These are phyloP conservation scores for Vitis amurensis DNA, from an alignment of 164 flowering plant genomes.

Conservation along the genomic window DNA sequence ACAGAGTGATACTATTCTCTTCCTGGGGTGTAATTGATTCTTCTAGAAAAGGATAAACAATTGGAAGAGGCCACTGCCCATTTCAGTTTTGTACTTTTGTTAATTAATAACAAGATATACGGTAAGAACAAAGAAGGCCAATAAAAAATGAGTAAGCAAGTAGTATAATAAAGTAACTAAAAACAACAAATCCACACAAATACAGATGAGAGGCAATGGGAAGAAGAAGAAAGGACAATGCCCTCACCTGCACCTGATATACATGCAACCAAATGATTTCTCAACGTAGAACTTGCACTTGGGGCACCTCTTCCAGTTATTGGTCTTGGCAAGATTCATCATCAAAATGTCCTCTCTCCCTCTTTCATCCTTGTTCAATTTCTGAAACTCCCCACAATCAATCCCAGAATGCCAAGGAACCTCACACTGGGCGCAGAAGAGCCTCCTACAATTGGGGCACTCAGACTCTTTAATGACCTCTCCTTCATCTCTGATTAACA, in stretches of 20 bases:
- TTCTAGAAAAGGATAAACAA: no score
- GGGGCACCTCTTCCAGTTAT: constrained; percentile 47
- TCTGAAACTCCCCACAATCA: constrained; percentile 36
- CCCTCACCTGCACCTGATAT: constrained; percentile 44
- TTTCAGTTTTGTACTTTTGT: no score
- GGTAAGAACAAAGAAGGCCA: no score
- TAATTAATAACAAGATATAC: no score
- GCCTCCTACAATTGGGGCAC: constrained; percentile 47
- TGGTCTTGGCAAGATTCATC: constrained; percentile 35
- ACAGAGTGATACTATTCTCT: no score
- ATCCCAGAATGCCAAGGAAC: constrained; percentile 52
- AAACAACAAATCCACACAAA: not conserved
- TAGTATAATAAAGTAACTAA: no score
- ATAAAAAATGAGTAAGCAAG: no score
- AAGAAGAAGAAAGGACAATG: not conserved
- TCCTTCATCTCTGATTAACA: constrained; percentile 33
- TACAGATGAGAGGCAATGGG: not conserved
- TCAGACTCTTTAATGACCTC: constrained; percentile 19
- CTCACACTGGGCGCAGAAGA: constrained; percentile 52
- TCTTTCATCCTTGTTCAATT: constrained; percentile 29
- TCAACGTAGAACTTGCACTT: constrained; percentile 42
- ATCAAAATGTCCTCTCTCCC: constrained; percentile 45
- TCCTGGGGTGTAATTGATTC: no score
- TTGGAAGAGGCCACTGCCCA: no score
- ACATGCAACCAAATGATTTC: constrained; percentile 36